Conservation (phyloP, 805 yeast genomes). For the Tetrapisispora pingtungensis region DNA sequence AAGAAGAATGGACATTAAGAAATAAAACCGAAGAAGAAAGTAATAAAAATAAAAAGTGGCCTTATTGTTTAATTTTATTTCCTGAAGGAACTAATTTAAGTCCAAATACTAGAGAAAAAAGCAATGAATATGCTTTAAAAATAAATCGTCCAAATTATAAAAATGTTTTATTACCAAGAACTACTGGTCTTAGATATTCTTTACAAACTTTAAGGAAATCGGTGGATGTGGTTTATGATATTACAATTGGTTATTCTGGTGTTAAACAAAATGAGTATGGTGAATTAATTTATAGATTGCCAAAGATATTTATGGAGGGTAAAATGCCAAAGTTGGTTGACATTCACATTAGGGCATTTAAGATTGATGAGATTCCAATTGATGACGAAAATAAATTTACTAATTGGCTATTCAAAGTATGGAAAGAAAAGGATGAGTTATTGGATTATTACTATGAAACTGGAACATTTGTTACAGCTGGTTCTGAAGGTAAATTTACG, state of each 20-base stretch:
- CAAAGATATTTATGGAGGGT: conserved; percentile 55
- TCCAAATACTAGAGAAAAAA: conserved; percentile 47
- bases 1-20: conserved; percentile 17
- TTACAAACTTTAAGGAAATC: conserved; percentile 46
- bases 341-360: conserved; percentile 52
- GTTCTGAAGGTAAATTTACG: conserved; percentile 6
- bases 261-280: conserved; percentile 55
- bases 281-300: conserved; percentile 63
- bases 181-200: conserved; percentile 65
- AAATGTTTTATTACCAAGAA: conserved; percentile 72
- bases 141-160: conserved; percentile 39
- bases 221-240: conserved; percentile 58
- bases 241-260: conserved; percentile 77
- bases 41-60: conserved; percentile 30
- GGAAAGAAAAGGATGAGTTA: conserved; percentile 70
- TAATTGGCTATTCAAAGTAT: conserved; percentile 60
- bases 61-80: conserved; percentile 64
- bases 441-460: conserved; percentile 50
- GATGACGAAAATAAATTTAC: conserved; percentile 50
- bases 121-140: conserved; percentile 48
- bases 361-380: conserved; percentile 54
- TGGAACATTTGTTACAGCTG: conserved; percentile 38
- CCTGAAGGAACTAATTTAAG: conserved; percentile 94
- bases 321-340: conserved; percentile 58
- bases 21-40: conserved; percentile 1